Evolutionary conservation across 495 filamentous ascomycete genomes (phyloP), one percentile per base, ranked within the genome.

Genomic region (Jackrogersella multiformis): DNA sequence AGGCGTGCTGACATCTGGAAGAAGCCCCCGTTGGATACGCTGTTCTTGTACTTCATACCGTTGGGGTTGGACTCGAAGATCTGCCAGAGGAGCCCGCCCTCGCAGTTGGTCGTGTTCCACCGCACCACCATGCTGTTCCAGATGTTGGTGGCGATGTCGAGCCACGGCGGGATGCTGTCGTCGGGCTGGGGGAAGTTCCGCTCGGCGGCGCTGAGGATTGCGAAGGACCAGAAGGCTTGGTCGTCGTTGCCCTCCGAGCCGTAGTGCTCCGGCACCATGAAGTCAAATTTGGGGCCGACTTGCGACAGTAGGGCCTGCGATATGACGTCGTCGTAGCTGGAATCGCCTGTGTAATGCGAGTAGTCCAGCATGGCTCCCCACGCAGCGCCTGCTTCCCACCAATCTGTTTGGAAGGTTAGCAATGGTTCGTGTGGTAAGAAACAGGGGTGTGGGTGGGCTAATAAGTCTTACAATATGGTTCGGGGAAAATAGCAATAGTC

Each of bases 21-120:
- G 60, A 91, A 75, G 10, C 83, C 87, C 32, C 88, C 89, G 74
- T 92, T 92, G 66, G 84, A 84, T 66, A 91, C 87, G 16, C 84
- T 77, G 76, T 92, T 92, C 69, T 90, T 91, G 83, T 91, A 89
- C 60, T 79, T 79, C 26, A 87, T 79, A n/a, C 93, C 93, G 49
- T 84, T 87, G 7, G 80, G 80, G 66, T 95, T 93, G 58, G 84
- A 89, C 1, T 85, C 84, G 74, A 90, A 92, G 60, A 96, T 93
- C 78, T 97, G 92, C 93, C 93, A 97, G 15, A 85, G 76, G 45
- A 97, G 73, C 4, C 92, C 92, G 34, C 92, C 92, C 30, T 78
- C 80, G 63, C 92, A 95, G 12, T 79, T 81, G 2, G 79, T 78
- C 0, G 75, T 79, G 74, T 96, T 87, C 92, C 92, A 97, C 9